Conservation (phyloP, 2,329 filamentous ascomycete species). For the Alternaria ethzedia region DNA sequence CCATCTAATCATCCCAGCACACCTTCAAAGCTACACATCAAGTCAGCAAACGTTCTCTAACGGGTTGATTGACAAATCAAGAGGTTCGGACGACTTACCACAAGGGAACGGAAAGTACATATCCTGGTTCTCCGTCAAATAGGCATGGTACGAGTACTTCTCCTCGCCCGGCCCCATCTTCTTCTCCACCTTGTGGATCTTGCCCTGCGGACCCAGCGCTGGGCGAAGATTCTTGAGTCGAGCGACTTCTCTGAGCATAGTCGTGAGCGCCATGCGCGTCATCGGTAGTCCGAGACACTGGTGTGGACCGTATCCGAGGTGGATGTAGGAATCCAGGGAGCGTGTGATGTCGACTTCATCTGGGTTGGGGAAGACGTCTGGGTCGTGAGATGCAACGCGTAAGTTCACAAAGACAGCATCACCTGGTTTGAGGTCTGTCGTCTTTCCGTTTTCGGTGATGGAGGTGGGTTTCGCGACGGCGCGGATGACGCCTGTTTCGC, state of each 20-base stretch:
- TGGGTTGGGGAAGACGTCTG: slow-evolving; percentile 50
- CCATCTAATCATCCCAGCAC: slow-evolving; percentile 32
- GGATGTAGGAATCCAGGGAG: slow-evolving; percentile 52
- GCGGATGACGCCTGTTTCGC: slow-evolving; percentile 53
- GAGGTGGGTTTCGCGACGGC: slow-evolving; percentile 40
- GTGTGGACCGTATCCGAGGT: slow-evolving; percentile 53
- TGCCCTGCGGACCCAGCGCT: slow-evolving; percentile 48
- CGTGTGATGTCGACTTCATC: slow-evolving; percentile 48
- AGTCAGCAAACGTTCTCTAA: slow-evolving; percentile 10
- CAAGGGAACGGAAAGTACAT: slow-evolving; percentile 56
- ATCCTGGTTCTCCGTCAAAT: slow-evolving; percentile 57
- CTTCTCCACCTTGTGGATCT: slow-evolving; percentile 53
- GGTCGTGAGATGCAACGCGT: slow-evolving; percentile 51
- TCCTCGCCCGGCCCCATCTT: slow-evolving; percentile 29
- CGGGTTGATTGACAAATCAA: too few species aligned
- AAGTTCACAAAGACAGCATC: slow-evolving; percentile 54
- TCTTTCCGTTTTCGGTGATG: slow-evolving; percentile 41
- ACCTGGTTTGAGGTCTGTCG: slow-evolving; percentile 43
- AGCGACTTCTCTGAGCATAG: slow-evolving; percentile 55
- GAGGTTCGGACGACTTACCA: slow-evolving; percentile 42
- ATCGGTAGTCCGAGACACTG: slow-evolving; percentile 54
- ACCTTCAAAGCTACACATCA: slow-evolving; percentile 33
- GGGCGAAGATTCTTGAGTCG: slow-evolving; percentile 48
- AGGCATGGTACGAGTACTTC: slow-evolving; percentile 50
- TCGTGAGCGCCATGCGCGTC: slow-evolving; percentile 52